phyloP scores from a whole-genome alignment of 139 green algal genomes.

The Chlamydomonas sp. region DNA sequence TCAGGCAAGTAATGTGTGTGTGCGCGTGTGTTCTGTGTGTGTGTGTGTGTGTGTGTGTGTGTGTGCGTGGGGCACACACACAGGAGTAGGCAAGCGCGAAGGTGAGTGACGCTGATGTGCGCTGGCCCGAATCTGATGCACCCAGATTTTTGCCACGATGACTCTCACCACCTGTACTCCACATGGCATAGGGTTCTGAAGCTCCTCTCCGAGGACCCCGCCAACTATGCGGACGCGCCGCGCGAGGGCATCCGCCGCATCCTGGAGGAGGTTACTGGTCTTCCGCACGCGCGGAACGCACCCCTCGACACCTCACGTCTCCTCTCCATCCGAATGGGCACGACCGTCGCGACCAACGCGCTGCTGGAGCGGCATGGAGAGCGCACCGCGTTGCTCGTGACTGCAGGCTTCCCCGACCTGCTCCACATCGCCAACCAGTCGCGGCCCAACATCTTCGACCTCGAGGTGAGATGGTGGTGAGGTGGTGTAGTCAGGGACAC shows the following conservation, averaged over 20 bases:
- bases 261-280: slow-evolving; percentile 65
- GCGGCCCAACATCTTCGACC: slow-evolving; percentile 85
- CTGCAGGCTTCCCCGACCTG: slow-evolving; percentile 82
- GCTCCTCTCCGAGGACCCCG: slow-evolving; percentile 90
- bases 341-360: slow-evolving; percentile 91
- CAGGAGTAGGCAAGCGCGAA: too few species aligned
- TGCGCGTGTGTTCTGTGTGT: too few species aligned
- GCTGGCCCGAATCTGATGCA: neutral
- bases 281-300: slow-evolving; percentile 28
- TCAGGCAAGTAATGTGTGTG: too few species aligned
- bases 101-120: too few species aligned
- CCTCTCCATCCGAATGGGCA: slow-evolving; percentile 85
- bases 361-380: slow-evolving; percentile 79
- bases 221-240: slow-evolving; percentile 90
- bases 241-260: slow-evolving; percentile 89
- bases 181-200: slow-evolving; percentile 87
- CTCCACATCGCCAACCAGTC: slow-evolving; percentile 93
- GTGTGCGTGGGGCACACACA: too few species aligned
- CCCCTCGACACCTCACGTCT: slow-evolving; percentile 79
- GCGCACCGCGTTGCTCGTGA: slow-evolving; percentile 70
- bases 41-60: too few species aligned
- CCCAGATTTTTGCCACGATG: too few species aligned
- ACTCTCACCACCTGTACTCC: too few species aligned
- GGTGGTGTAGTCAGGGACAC: too few species aligned
- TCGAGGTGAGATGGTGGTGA: slow-evolving; percentile 54